Base-by-base conservation (phyloP, 2,329 filamentous ascomycete species). In the Amylocarpus encephaloides region DNA sequence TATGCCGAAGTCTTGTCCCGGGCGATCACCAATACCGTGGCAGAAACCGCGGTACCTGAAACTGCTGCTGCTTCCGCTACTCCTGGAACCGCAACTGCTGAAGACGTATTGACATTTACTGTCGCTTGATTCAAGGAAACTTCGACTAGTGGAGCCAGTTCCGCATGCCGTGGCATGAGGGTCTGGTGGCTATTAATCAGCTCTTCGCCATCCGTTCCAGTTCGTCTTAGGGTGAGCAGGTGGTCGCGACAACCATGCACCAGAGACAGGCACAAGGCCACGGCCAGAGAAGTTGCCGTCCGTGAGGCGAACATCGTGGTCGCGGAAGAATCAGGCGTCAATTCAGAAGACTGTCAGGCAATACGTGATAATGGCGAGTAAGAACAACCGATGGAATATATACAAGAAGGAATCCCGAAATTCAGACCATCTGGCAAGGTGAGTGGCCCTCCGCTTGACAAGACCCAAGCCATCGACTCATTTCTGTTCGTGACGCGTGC, bases 21-120 rank as follows among this genome's bases (percentile, higher is more conserved):
- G 34, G 76, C 77, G 56, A 83, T 70, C 38, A 82, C 69, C 39
- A 83, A 68, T 48, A 82, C 72, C 34, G 76, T 80, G 65, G 51
- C 73, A 41, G 32, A 40, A 10, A 50, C 42, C 9, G 42, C 40
- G 10, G 15, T 36, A 33, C 44, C 44, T 33, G 33, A 18, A 19
- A 47, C 30, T 33, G 43, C 33, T 18, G 43, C 32, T 26, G 13
- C 35, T 9, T 32, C 15, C 10, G 26, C 41, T 18, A 34, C 11
- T n/a, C 29, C 39, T n/a, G 30, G 16, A 26, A 19, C 29, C 2
- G 40, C 32, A 18, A 40, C 26, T 12, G 38, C 36, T 18, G 43
- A 18, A n/a, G 49, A 45, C 16, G 48, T 51, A 30, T 51, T 51
- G 18, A 40, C 49, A 16, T 30, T 51, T 12, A 51, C 13, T 26